Percentiles rank a stretch among this genome's conserved stretches.
These are phyloP conservation scores for Globisporangium mamillatum DNA, from an alignment of 352 stramenopile genomes.

Conservation along the genomic window DNA sequence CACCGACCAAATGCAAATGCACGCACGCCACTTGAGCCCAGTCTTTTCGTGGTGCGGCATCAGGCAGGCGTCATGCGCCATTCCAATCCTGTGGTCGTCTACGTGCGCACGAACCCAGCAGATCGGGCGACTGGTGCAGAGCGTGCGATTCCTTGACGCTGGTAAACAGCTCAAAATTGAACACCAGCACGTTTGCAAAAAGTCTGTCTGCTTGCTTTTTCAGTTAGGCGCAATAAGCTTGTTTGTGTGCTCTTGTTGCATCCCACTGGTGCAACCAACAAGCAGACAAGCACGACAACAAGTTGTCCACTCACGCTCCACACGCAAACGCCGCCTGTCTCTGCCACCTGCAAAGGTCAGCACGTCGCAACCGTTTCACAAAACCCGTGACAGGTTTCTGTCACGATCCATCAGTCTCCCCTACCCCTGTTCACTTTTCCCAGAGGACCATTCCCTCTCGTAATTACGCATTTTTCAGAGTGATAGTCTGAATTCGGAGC, in stretches of 20 bases:
- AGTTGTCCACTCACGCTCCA: background rate
- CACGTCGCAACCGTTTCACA: background rate
- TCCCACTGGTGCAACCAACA: background rate
- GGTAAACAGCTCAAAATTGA: background rate
- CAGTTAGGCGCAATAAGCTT: background rate
- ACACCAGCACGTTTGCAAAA: background rate
- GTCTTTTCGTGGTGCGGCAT: background rate
- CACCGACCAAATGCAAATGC: background rate
- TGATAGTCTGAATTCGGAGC: background rate
- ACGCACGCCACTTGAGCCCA: background rate
- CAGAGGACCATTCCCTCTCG: background rate
- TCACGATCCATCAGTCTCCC: background rate
- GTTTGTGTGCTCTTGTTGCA: background rate
- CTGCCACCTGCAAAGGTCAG: background rate
- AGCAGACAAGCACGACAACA: background rate
- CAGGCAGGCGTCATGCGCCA: background rate
- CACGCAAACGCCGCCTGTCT: background rate
- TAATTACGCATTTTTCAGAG: constrained; percentile 1
- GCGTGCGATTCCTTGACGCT: background rate
- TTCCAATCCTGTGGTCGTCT: background rate
- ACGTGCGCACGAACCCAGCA: background rate
- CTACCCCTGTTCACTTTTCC: background rate
- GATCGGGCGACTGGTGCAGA: background rate
- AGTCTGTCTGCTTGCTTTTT: background rate
- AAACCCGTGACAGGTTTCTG: background rate